These are phyloP conservation scores for Ustilago sp. DNA, from an alignment of 1,284 basidiomycete species.

Conservation along the genomic window DNA sequence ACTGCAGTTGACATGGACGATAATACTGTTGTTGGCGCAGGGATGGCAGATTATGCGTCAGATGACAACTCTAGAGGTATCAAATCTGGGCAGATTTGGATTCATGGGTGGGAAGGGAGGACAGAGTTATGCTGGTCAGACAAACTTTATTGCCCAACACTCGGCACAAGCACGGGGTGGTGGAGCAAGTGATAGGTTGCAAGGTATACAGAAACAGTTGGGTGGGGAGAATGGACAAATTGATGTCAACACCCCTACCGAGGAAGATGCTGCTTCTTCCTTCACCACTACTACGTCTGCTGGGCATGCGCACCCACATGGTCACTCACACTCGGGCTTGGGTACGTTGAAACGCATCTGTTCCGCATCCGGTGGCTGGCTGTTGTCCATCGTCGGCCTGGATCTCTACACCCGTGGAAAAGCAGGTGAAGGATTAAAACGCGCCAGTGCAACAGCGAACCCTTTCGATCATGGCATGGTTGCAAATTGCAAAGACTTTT, in stretches of 20 bases:
- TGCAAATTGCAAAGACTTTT: conserved; percentile 92
- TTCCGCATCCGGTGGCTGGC: conserved; percentile 72
- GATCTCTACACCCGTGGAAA: conserved; percentile 92
- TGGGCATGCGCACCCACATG: conserved; percentile 9
- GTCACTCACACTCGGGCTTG: conserved; percentile 21
- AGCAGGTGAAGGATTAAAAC: conserved; percentile 81
- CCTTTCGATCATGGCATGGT: conserved; percentile 89
- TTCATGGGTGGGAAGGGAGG: conserved; percentile 93
- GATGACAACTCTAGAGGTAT: conserved; percentile 96
- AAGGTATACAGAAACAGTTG: conserved; percentile 22
- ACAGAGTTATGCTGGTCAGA: conserved; percentile 73
- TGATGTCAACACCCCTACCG: conserved; percentile 10
- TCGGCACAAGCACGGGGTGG: conserved; percentile 12
- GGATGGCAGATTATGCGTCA: conserved; percentile 91
- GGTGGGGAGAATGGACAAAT: conserved; percentile 24
- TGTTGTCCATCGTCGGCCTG: conserved; percentile 88
- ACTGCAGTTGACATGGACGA: conserved; percentile 92
- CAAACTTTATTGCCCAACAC: conserved; percentile 37
- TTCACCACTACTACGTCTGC: neutral
- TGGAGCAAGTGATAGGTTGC: conserved; percentile 17
- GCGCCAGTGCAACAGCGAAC: conserved; percentile 78
- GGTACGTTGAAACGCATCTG: conserved; percentile 16
- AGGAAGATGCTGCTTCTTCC: conserved; percentile 2
- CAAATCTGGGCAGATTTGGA: conserved; percentile 92
- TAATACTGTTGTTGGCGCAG: conserved; percentile 85